Evolutionary conservation across 176 grass and related monocot genomes (phyloP).

Genomic region (Secale cereale): DNA sequence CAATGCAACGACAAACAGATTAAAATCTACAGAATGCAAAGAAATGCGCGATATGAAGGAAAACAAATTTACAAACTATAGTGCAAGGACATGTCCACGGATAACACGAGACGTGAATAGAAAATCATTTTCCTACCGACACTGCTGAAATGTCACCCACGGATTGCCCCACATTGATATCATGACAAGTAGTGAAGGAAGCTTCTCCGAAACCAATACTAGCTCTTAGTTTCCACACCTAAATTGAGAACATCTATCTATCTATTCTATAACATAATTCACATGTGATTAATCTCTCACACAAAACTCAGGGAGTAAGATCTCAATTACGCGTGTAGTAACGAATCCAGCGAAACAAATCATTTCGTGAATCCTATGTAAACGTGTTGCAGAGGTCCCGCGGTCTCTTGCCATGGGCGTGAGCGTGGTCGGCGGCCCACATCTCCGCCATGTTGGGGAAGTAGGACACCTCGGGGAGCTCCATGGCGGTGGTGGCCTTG

Average conservation of each 20-base stretch:
- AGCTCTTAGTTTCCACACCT: neutral
- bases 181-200: neutral
- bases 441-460: constrained; percentile 52
- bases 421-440: constrained; percentile 23
- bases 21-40: too few relatives aligned
- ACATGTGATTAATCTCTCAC: constrained; percentile 18
- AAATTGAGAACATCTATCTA: neutral
- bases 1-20: too few relatives aligned
- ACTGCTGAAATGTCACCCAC: too few relatives aligned
- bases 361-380: neutral
- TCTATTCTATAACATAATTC: neutral
- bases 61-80: too few relatives aligned
- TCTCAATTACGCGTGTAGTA: neutral
- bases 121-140: too few relatives aligned
- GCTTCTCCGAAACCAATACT: constrained; percentile 33
- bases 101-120: too few relatives aligned
- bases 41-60: too few relatives aligned
- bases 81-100: too few relatives aligned
- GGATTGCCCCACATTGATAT: neutral
- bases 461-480: constrained; percentile 46
- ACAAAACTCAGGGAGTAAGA: neutral
- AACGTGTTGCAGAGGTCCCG: constrained; percentile 33
- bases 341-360: neutral
- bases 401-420: constrained; percentile 1
- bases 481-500: constrained; percentile 24